Conservation (phyloP, 2,329 filamentous ascomycete genomes). For the Paracamarosporium sp. region DNA sequence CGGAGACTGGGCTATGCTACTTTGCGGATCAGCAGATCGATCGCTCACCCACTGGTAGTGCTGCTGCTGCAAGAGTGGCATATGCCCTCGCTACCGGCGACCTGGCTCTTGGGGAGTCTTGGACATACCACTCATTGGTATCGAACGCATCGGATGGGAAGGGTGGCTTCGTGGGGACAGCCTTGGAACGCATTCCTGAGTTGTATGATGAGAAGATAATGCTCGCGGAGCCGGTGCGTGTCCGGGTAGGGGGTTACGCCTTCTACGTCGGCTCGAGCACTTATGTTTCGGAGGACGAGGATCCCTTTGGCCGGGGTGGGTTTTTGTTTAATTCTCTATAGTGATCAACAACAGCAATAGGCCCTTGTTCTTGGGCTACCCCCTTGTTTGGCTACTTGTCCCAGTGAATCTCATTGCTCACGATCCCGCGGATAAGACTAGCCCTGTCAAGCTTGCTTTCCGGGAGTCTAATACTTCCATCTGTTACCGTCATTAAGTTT, state of each 20-base stretch:
- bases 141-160: constrained; percentile 17
- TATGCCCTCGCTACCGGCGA: constrained; percentile 21
- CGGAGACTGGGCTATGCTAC: constrained; percentile 54
- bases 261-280: constrained; percentile 20
- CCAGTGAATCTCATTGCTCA: no score
- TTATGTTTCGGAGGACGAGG: constrained; percentile 19
- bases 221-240: constrained; percentile 8
- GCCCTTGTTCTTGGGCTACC: no score
- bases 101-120: constrained; percentile 15
- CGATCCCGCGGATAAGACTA: no score
- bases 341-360: no score
- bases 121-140: constrained; percentile 28
- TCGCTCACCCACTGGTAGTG: constrained; percentile 46
- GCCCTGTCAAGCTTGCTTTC: no score
- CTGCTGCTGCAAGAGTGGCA: constrained; percentile 39
- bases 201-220: constrained; percentile 11
- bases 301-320: constrained; percentile 15
- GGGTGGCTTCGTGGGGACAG: constrained; percentile 19
- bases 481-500: no score
- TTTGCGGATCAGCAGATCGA: constrained; percentile 58
- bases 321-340: constrained; percentile 18
- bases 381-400: no score
- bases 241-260: constrained; percentile 20
- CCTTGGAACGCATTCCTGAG: constrained; percentile 14
- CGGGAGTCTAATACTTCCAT: no score